Percentiles rank a stretch among this genome's conserved stretches.
phyloP scores from a whole-genome alignment of 495 filamentous ascomycete genomes.

The Penicillium argentinense region DNA sequence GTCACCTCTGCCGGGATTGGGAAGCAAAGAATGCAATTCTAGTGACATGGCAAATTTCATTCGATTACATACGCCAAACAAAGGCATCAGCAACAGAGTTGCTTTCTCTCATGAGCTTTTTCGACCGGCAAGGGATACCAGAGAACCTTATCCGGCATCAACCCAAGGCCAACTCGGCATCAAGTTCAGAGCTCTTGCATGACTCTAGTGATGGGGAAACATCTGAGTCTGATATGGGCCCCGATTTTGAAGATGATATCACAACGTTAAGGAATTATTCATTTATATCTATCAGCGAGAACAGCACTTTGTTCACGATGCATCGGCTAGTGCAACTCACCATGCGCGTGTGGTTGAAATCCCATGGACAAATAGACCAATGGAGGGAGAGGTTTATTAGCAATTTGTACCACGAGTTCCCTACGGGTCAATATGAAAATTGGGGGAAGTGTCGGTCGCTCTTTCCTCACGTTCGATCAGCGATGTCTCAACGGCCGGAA shows the following conservation, averaged over 20 bases:
- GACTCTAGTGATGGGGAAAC: background rate
- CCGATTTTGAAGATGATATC: background rate
- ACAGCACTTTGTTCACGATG: background rate
- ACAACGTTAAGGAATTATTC: background rate
- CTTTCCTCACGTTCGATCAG: background rate
- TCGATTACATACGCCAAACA: slow-evolving; percentile 21
- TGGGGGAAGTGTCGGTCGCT: background rate
- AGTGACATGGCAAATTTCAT: slow-evolving; percentile 34
- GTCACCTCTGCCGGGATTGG: slow-evolving; percentile 21
- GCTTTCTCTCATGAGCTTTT: slow-evolving; percentile 30
- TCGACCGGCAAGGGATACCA: slow-evolving; percentile 17
- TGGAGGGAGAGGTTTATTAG: slow-evolving; percentile 1
- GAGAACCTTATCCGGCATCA: slow-evolving; percentile 9
- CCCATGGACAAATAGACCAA: slow-evolving; percentile 30
- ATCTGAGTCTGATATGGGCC: background rate
- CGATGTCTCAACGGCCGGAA: background rate
- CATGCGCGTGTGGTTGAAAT: background rate
- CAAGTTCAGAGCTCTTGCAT: background rate
- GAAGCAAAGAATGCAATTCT: slow-evolving; percentile 21
- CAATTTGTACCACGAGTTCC: background rate
- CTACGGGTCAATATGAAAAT: slow-evolving; percentile 1
- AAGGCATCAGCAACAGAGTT: slow-evolving; percentile 19
- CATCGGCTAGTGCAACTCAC: slow-evolving; percentile 2
- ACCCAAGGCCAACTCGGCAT: background rate
- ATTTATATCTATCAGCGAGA: background rate